Percentiles rank a stretch among this genome's conserved stretches.
phyloP scores from a whole-genome alignment of 108 stramenopile genomes.

The Nannochloropsis granulata region DNA sequence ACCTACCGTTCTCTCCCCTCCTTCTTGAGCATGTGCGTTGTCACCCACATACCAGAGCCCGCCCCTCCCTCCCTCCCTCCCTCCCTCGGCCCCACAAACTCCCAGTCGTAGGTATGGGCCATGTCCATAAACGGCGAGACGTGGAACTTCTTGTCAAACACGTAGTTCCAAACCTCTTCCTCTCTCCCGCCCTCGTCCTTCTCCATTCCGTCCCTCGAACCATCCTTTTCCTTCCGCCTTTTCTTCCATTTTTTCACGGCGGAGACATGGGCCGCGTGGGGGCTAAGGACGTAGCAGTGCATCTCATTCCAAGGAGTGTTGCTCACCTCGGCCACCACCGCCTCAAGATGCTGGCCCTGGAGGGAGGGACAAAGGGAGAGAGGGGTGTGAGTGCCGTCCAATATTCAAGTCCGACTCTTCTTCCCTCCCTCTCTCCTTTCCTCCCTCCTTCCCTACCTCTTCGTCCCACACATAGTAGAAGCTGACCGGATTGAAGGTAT shows the following conservation, averaged over 20 bases:
- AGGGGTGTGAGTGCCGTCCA: background rate
- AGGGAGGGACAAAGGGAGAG: background rate
- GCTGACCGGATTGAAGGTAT: constrained; percentile 38
- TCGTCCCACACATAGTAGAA: constrained; percentile 33
- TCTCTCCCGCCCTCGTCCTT: background rate
- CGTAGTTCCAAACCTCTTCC: constrained; percentile 11
- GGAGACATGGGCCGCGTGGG: background rate
- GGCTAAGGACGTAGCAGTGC: constrained; percentile 71
- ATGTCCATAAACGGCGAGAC: constrained; percentile 97
- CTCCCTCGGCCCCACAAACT: constrained; percentile 33
- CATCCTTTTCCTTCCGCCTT: background rate
- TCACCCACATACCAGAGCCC: background rate
- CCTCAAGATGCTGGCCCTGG: constrained; percentile 25
- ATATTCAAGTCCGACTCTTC: background rate
- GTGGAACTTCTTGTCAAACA: constrained; percentile 70
- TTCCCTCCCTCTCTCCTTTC: background rate
- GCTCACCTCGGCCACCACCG: constrained; percentile 67
- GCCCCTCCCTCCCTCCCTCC: background rate
- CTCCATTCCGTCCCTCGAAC: background rate
- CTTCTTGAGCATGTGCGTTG: background rate
- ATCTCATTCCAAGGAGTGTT: constrained; percentile 94
- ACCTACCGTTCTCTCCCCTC: background rate
- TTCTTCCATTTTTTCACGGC: background rate
- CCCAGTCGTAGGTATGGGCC: constrained; percentile 82
- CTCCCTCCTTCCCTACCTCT: background rate